A percentile compares a stretch with the other conserved stretches of the same genome.
Conservation (phyloP, 345 rosid species). For the Clausena lansium region DNA sequence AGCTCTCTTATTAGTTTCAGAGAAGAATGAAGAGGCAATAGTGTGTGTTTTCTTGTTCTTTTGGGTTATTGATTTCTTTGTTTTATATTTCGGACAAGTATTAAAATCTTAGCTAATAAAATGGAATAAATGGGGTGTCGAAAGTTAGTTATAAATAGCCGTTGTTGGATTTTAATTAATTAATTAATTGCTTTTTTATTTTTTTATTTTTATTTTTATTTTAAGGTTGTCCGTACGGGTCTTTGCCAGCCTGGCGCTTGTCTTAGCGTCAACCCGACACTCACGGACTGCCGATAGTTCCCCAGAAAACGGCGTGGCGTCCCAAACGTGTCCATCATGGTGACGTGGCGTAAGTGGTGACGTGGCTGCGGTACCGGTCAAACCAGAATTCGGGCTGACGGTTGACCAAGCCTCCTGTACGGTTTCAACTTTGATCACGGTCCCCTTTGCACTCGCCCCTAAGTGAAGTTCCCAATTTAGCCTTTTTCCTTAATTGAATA, state of each 20-base stretch:
- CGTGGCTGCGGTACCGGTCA: slow-evolving; percentile 9
- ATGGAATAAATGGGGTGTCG: slow-evolving; percentile 40
- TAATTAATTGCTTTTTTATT: too few species aligned
- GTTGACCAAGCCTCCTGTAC: slow-evolving; percentile 19
- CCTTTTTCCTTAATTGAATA: neutral
- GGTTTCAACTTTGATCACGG: neutral
- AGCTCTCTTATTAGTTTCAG: neutral
- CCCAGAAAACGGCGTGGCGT: slow-evolving; percentile 5
- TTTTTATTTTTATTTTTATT: neutral
- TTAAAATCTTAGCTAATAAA: slow-evolving; percentile 22
- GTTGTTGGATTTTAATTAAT: neutral
- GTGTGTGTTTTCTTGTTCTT: neutral
- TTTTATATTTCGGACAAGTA: slow-evolving; percentile 7
- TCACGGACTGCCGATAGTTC: slow-evolving; percentile 13
- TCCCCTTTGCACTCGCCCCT: neutral
- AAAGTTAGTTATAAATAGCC: slow-evolving; percentile 27
- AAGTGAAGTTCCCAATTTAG: slow-evolving; percentile 6
- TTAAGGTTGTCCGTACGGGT: slow-evolving; percentile 21
- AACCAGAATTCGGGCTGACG: slow-evolving; percentile 15
- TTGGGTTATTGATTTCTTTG: neutral
- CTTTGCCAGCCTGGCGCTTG: slow-evolving; percentile 15
- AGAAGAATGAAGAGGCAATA: neutral
- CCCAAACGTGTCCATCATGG: neutral
- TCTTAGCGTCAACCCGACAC: slow-evolving; percentile 29
- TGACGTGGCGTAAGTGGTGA: neutral